Conservation (phyloP, 441 rosid species). For the Brassica balearica region DNA sequence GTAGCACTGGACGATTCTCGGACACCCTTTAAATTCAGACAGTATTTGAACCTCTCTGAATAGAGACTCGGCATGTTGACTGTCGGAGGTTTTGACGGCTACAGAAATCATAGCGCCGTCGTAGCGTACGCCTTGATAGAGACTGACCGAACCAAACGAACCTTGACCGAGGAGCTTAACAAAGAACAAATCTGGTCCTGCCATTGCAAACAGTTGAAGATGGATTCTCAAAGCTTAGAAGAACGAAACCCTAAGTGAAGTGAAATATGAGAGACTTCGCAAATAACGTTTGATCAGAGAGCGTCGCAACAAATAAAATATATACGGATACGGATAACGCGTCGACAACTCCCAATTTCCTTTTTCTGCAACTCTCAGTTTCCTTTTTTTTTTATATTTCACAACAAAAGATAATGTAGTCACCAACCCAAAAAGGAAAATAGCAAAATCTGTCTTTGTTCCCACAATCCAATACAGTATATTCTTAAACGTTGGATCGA, state of each 20-base stretch:
- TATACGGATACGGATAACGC: no score
- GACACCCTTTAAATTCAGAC: not conserved
- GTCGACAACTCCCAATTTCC: no score
- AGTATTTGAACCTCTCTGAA: slow-evolving; percentile 12
- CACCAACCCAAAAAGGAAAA: no score
- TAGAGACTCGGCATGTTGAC: not conserved
- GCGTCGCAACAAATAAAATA: not conserved
- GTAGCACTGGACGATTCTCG: slow-evolving; percentile 1
- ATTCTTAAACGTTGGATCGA: no score
- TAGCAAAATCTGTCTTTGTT: no score
- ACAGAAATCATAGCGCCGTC: not conserved
- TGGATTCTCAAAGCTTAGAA: not conserved
- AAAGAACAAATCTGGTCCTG: not conserved
- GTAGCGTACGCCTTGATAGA: not conserved
- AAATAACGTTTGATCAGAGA: not conserved
- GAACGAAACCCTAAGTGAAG: not conserved
- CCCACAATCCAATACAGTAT: no score
- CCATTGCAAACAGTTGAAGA: not conserved
- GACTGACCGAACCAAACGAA: not conserved
- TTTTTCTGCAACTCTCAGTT: no score
- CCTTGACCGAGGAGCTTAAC: not conserved
- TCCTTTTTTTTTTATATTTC: no score
- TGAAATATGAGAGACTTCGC: not conserved
- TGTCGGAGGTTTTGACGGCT: not conserved
- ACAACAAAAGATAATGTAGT: no score